Evolutionary conservation across 768 basidiomycete species (phyloP), one percentile per base, ranked within the genome.

Genomic region (Leucocoprinus birnbaumii): DNA sequence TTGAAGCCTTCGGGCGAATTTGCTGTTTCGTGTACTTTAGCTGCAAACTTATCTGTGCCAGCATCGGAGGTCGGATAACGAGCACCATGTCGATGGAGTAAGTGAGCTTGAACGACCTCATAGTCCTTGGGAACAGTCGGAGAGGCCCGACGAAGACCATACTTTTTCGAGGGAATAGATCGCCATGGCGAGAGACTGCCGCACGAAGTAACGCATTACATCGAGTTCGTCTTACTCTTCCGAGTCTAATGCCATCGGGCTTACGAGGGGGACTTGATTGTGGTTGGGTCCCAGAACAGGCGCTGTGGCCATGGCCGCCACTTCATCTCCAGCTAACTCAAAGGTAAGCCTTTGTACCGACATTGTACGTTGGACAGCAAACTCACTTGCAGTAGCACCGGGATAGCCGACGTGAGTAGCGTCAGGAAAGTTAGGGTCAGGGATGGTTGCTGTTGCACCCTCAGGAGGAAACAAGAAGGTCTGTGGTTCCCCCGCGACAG

Each of bases 21-120:
- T 2, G 81, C 82, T 9, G 70, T 71, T 27, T 75, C 63, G 58
- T 84, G 77, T n/a, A 85, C 60, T n/a, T 75, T 74, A 18, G 63
- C 60, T 3, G 80, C 76, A 57, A 83, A 73, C 11, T 66, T 68
- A n/a, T 77, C 68, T 21, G 75, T 77, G 8, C 73, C 76, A 21
- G 77, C 63, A 57, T 69, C 78, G 3, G 68, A 65, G 0, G 81
- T 82, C n/a, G 83, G 77, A 61, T 79, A 81, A 26, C 88, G 71
- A 4, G 86, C 86, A 27, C 86, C 87, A 61, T 89, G 87, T 7
- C 86, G 79, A 63, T 88, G 84, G 50, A 88, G 66, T 48, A 89
- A 63, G 61, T 88, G 85, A 18, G 79, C 75, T 44, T 76, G 77
- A 1, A 70, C 72, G 44, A 84, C 59, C 31, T 66, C 66, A 57